A percentile compares a stretch with the other conserved stretches of the same genome.
Conservation (phyloP, 257 asterid genomes). For the Rauvolfia tetraphylla region DNA sequence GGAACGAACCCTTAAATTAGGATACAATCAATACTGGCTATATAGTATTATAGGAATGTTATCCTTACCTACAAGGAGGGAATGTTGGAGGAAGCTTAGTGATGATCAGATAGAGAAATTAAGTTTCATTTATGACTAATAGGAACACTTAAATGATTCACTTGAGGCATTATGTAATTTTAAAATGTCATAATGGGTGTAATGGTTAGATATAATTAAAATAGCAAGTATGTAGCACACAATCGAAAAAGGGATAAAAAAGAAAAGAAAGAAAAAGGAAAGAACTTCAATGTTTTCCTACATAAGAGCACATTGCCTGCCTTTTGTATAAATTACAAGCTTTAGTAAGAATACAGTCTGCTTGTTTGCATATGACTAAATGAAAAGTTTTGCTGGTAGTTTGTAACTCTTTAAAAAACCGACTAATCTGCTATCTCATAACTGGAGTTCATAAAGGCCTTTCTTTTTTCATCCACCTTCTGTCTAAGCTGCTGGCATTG, state of each 20-base stretch:
- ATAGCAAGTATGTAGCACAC: background rate
- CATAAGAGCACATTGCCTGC: background rate
- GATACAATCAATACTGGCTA: background rate
- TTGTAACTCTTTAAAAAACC: background rate
- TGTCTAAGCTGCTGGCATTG: no score
- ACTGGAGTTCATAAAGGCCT: no score
- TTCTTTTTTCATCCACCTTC: no score
- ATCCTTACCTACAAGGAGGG: background rate
- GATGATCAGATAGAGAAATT: background rate
- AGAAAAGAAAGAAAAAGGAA: no score
- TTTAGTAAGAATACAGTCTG: background rate
- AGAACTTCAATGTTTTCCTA: no score
- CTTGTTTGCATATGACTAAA: background rate
- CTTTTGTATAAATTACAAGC: background rate
- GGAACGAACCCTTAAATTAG: background rate
- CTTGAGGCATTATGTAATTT: background rate
- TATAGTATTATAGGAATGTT: background rate
- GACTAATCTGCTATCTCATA: no score
- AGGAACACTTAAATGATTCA: no score
- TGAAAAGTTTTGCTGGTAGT: background rate
- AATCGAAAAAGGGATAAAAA: no score
- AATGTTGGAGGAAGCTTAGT: background rate
- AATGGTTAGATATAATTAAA: background rate
- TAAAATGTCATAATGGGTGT: background rate
- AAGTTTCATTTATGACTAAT: background rate